Percentiles rank a stretch among this genome's conserved stretches.
Conservation (phyloP, 768 basidiomycete genomes). For the Aureoboletus auriporus region DNA sequence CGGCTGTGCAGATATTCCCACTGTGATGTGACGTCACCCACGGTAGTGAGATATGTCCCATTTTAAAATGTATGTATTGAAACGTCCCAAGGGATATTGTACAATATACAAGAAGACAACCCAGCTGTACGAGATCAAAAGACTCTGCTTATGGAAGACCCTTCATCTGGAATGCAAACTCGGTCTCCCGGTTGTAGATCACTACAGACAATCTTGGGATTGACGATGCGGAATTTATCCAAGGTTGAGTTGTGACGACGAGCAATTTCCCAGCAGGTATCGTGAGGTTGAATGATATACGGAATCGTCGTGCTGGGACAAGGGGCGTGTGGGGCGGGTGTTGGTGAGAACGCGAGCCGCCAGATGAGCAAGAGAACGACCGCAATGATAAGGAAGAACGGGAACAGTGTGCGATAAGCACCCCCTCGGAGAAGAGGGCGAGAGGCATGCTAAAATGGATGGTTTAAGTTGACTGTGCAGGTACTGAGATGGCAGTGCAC, state of each 20-base stretch:
- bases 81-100: conserved; percentile 10
- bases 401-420: conserved; percentile 60
- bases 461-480: conserved; percentile 12
- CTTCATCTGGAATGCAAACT: conserved; percentile 52
- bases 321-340: conserved; percentile 23
- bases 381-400: conserved; percentile 68
- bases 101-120: conserved; percentile 17
- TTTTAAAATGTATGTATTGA: neutral
- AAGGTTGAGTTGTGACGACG: conserved; percentile 44
- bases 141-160: conserved; percentile 30
- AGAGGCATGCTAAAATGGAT: conserved; percentile 28
- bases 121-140: conserved; percentile 13
- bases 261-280: conserved; percentile 65
- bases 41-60: neutral
- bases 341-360: conserved; percentile 47
- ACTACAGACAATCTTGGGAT: conserved; percentile 53
- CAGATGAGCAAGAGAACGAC: conserved; percentile 61
- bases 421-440: conserved; percentile 33
- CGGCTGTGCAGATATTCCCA: conserved; percentile 23
- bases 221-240: conserved; percentile 49
- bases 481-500: neutral
- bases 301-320: conserved; percentile 35
- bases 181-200: conserved; percentile 55
- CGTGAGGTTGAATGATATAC: conserved; percentile 53
- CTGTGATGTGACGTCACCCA: conserved; percentile 20